Evolutionary conservation across 306 rosid species (phyloP), one percentile per base, ranked within the genome.

Genomic region (apple (Malus domestica)): DNA sequence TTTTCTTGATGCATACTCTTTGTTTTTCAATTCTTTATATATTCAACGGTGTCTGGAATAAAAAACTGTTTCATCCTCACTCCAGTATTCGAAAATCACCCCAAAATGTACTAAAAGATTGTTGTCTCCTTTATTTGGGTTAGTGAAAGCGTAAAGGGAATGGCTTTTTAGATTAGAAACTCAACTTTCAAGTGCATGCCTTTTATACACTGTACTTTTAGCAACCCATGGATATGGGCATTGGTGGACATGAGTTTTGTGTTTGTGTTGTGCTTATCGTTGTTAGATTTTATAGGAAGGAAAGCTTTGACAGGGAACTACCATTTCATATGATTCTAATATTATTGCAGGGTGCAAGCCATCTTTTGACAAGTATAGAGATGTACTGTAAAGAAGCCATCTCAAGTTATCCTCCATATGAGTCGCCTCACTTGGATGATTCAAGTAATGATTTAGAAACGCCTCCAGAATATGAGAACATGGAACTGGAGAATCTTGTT

Each of bases 401-500:
- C 52, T 80, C 94, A 70, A 85, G 81, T 75, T 85, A 88, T 80
- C 83, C 92, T 79, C 73, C 86, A 32, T 89, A 85, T 76, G 96
- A 86, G 72, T 87, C 83, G 64, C 85, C 90, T 14, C 85, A 85
- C 65, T 83, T 91, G 74, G 93, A 90, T 73, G 93, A 73, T 75
- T 85, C 91, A 77, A 87, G 91, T 74, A 86, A 91, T 83, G 89
- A 90, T 81, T 83, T 82, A 46, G 98, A 91, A 88, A 85, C 91
- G 45, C 78, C 78, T 70, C 84, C 93, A 52, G 96, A 89, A 77
- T 87, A 92, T 80, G 96, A 90, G 83, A 95, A 89, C 82, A 95
- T 91, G 97, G 98, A 95, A 83, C 80, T 95, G 77, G 98, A 95
- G 85, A 95, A 88, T 81, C 83, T 92, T 77, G 95, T 90, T 68